phyloP scores from a whole-genome alignment of 148 eudicot genomes.

The Agrostemma githago region DNA sequence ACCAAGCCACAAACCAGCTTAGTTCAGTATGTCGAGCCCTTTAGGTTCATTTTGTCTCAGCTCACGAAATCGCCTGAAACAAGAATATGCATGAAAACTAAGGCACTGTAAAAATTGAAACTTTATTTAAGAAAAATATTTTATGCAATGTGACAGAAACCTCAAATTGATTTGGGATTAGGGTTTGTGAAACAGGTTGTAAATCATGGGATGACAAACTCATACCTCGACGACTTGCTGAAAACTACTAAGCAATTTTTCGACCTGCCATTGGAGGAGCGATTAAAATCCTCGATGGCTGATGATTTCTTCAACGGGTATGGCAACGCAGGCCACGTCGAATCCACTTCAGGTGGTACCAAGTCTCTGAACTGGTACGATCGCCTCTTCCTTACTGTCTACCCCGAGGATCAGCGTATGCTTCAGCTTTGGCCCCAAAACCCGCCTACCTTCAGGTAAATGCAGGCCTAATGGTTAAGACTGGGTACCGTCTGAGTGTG shows the following conservation, averaged over 20 bases:
- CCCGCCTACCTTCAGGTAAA: conserved; percentile 21
- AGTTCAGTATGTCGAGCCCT: too few species aligned
- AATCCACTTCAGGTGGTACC: conserved; percentile 13
- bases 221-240: conserved; percentile 51
- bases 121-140: neutral
- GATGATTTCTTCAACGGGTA: conserved; percentile 42
- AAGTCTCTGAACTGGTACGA: conserved; percentile 42
- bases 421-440: conserved; percentile 34
- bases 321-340: conserved; percentile 26
- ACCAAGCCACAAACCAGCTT: too few species aligned
- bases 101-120: too few species aligned
- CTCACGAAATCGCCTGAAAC: too few species aligned
- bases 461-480: neutral
- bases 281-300: conserved; percentile 22
- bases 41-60: too few species aligned
- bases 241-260: conserved; percentile 49
- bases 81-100: too few species aligned
- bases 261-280: conserved; percentile 44
- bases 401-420: conserved; percentile 30
- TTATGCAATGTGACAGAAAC: neutral
- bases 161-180: neutral
- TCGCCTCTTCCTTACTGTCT: conserved; percentile 32
- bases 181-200: conserved; percentile 21
- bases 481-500: too few species aligned
- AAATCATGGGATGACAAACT: conserved; percentile 54